These are phyloP conservation scores for Trametes pubescens DNA, from an alignment of 1,284 basidiomycete species.

Conservation along the genomic window DNA sequence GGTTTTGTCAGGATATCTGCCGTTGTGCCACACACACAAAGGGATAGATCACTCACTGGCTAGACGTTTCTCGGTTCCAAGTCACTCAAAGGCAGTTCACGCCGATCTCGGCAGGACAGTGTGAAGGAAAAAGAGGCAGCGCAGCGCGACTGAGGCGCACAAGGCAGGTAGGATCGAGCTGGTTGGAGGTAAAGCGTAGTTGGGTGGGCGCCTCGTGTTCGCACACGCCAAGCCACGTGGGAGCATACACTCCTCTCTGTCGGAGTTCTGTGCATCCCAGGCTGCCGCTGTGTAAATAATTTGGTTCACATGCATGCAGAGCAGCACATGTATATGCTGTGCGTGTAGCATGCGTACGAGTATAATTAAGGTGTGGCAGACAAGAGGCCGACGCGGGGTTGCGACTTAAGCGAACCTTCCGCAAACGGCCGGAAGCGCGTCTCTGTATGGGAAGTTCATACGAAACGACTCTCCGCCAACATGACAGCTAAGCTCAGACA, in stretches of 20 bases:
- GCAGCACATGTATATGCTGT: neutral
- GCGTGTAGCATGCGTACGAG: constrained; percentile 4
- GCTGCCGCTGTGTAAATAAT: neutral
- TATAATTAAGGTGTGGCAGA: neutral
- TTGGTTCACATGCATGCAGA: neutral
- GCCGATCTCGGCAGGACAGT: constrained; percentile 6
- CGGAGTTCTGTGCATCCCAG: neutral
- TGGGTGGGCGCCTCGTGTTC: constrained; percentile 25
- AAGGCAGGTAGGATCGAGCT: constrained; percentile 29
- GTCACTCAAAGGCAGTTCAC: constrained; percentile 20
- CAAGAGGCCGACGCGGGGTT: neutral
- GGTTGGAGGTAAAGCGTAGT: constrained; percentile 25
- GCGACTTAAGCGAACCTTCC: constrained; percentile 12
- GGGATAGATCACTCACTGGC: constrained; percentile 33
- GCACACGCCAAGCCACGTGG: constrained; percentile 33
- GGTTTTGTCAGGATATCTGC: constrained; percentile 27
- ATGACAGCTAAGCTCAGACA: constrained; percentile 37
- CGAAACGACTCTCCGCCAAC: constrained; percentile 41
- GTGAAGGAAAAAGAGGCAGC: constrained; percentile 14
- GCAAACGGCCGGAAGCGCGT: constrained; percentile 32
- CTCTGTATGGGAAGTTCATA: constrained; percentile 37
- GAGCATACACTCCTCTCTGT: neutral
- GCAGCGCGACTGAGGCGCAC: constrained; percentile 28
- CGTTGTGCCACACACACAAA: constrained; percentile 12
- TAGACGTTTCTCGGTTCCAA: constrained; percentile 23